Evolutionary conservation across 805 yeast species (phyloP).

Genomic region (Kodamaea jinghongensis): DNA sequence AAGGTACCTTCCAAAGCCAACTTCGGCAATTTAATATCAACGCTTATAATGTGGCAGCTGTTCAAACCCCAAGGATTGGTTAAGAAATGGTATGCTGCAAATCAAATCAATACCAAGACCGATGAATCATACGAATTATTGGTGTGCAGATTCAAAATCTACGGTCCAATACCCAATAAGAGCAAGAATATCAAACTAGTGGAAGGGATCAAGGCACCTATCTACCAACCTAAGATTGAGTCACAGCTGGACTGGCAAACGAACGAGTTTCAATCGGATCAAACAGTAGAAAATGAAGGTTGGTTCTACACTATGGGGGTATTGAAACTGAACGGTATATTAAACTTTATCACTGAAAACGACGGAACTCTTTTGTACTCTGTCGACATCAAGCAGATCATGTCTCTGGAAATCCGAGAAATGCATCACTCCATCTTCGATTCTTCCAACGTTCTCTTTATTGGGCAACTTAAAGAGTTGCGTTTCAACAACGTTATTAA

Average conservation of each 20-base stretch:
- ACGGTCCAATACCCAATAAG: constrained; percentile 55
- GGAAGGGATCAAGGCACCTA: constrained; percentile 38
- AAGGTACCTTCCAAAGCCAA: constrained; percentile 33
- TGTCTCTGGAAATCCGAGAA: constrained; percentile 61
- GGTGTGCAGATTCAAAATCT: constrained; percentile 64
- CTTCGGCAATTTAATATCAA: constrained; percentile 44
- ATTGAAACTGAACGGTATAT: constrained; percentile 57
- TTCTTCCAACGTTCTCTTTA: constrained; percentile 53
- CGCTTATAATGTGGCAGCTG: constrained; percentile 56
- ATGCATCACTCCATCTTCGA: constrained; percentile 62
- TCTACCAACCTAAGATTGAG: constrained; percentile 20
- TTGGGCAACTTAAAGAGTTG: constrained; percentile 56
- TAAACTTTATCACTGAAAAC: constrained; percentile 58
- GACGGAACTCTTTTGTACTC: constrained; percentile 64
- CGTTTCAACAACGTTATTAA: constrained; percentile 42
- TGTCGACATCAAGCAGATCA: constrained; percentile 50
- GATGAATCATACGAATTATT: constrained; percentile 40
- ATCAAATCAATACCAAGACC: constrained; percentile 25
- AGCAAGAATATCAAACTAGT: constrained; percentile 35
- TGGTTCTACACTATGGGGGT: constrained; percentile 78
- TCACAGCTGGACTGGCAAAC: constrained; percentile 2
- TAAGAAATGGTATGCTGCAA: constrained; percentile 50
- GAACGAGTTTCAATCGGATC: neutral
- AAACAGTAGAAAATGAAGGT: constrained; percentile 40
- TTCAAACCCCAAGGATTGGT: constrained; percentile 51